Evolutionary conservation across 345 rosid species (phyloP).

Genomic region (Melaleuca quinquenervia): DNA sequence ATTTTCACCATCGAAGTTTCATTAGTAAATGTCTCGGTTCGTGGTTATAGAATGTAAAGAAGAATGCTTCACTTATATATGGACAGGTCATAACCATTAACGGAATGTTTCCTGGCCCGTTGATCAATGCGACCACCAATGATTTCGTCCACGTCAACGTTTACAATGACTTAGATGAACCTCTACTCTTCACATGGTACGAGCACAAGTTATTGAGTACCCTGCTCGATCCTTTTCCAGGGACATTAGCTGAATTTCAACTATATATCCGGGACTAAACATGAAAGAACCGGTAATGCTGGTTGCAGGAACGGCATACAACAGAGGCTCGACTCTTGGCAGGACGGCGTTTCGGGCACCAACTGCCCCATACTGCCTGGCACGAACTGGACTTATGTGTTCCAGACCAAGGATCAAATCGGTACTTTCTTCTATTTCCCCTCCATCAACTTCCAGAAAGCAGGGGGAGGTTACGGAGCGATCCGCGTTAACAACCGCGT

Average conservation of each 20-base stretch:
- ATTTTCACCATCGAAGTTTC: not conserved
- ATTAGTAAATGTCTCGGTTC: not conserved
- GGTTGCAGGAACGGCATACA: slow-evolving; percentile 42
- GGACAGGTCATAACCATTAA: slow-evolving; percentile 48
- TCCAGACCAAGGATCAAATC: slow-evolving; percentile 55
- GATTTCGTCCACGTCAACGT: slow-evolving; percentile 37
- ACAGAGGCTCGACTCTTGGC: slow-evolving; percentile 56
- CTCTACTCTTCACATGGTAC: slow-evolving; percentile 63
- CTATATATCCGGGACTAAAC: not conserved
- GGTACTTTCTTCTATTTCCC: slow-evolving; percentile 50
- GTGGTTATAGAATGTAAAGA: not conserved
- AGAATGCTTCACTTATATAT: not conserved
- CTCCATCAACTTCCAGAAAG: slow-evolving; percentile 43
- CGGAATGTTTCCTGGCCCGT: slow-evolving; percentile 60
- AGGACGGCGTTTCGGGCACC: slow-evolving; percentile 55
- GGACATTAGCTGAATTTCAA: not conserved
- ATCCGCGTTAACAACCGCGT: slow-evolving; percentile 35
- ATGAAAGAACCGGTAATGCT: not conserved
- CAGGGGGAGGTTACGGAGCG: slow-evolving; percentile 42
- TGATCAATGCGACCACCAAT: slow-evolving; percentile 41
- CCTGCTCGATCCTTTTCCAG: not conserved
- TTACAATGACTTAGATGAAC: slow-evolving; percentile 43
- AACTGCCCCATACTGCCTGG: slow-evolving; percentile 50
- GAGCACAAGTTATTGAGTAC: not conserved
- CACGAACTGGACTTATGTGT: slow-evolving; percentile 43